Base-by-base conservation (phyloP, 2,329 filamentous ascomycete species). In the Dendryphion nanum region DNA sequence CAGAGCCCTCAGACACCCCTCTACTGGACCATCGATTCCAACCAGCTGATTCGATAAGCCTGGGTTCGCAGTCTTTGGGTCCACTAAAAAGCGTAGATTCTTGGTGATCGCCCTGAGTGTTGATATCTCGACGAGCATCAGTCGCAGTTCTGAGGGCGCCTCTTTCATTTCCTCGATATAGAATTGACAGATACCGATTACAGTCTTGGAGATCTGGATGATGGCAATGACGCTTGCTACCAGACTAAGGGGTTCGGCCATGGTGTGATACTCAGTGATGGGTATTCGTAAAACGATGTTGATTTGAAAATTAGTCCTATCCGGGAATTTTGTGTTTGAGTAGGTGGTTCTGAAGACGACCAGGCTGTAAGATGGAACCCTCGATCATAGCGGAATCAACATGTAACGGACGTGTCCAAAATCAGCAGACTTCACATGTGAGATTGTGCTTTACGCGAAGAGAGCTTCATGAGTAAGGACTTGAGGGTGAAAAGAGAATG, bases 81-180 rank as follows among this genome's bases (percentile, higher is more conserved):
- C 24, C 13, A 10, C 8, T 5, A 44, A 29, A 24, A 41, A 37
- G n/a, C 37, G 19, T 3, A 44, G n/a, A 19, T 34, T 33, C 24
- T 41, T 30, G 10, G 41, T 17, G 13, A 44, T 16, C 4, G 33
- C 8, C 21, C 41, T 44, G 17, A 44, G 23, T 13, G 37, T 21
- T 6, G 33, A 40, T 10, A 33, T 31, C 15, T 41, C 38, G 5
- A 41, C 5, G 4, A 44, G 30, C 2, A 44, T 34, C 6, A 19
- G 19, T 2, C 41, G 33, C 4, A 44, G 20, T 7, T 40, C 41
- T 13, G 33, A 29, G 10, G 41, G 38, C n/a, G 20, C 33, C 16
- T 37, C 37, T n/a, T 41, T 6, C 3, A 37, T 15, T 7, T 4
- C 19, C 14, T 29, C 41, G 20, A 44, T 34, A 16, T 40, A 40